These are phyloP conservation scores for Endoconidiophora laricicola DNA, from an alignment of 2,329 filamentous ascomycete species.

Conservation along the genomic window DNA sequence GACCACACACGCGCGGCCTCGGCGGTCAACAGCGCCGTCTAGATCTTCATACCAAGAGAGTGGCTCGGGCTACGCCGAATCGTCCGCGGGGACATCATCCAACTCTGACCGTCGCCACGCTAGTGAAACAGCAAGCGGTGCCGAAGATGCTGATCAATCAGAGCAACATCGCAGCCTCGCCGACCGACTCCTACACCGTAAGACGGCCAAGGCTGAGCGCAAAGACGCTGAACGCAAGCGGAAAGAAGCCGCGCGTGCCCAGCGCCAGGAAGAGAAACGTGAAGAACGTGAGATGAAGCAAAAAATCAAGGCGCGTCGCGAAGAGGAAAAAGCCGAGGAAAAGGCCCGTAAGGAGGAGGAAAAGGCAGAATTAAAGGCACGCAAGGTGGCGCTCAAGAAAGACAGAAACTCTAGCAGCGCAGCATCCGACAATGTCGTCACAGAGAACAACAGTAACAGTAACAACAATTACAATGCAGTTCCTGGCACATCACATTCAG, in stretches of 20 bases:
- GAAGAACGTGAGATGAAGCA: slow-evolving; percentile 31
- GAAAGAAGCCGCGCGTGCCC: slow-evolving; percentile 30
- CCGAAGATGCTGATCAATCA: neutral
- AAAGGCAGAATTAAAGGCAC: slow-evolving; percentile 24
- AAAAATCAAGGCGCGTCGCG: slow-evolving; percentile 36
- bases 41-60: neutral
- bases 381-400: slow-evolving; percentile 43
- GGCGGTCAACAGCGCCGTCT: neutral
- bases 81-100: neutral
- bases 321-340: slow-evolving; percentile 26
- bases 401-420: slow-evolving; percentile 29
- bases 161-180: slow-evolving; percentile 6
- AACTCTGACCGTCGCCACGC: neutral
- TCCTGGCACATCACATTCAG: no score
- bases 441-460: slow-evolving; percentile 22
- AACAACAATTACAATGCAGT: slow-evolving; percentile 11
- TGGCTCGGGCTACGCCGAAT: neutral
- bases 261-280: slow-evolving; percentile 29
- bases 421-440: slow-evolving; percentile 29
- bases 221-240: slow-evolving; percentile 6
- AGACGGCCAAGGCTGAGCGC: neutral
- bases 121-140: no score
- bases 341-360: slow-evolving; percentile 46
- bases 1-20: neutral
- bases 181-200: slow-evolving; percentile 4